Base-by-base conservation (phyloP, 352 stramenopile genomes). In the Globisporangium megalacanthum region DNA sequence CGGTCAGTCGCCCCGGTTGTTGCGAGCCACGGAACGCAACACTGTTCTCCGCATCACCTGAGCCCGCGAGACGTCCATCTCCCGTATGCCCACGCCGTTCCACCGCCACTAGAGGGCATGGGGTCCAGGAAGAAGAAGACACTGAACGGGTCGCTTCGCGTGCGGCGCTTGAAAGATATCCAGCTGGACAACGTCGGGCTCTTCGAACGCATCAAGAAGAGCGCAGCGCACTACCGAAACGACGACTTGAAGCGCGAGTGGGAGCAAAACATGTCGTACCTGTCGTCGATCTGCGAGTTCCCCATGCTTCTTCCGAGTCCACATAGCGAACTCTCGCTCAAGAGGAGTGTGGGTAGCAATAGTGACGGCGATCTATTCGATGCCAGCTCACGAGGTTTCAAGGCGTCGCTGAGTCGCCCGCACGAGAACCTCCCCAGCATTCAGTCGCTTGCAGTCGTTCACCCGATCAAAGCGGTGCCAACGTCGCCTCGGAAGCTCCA, bases 251-350 rank as follows among this genome's bases (percentile, higher is more conserved):
- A 62, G 20, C 75, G 70, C 48, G 79, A 88, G 22, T 89, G 79
- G 77, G 61, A 77, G 19, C 81, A 88, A 52, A 90, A 88, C 61
- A 53, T 85, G 19, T 76, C 79, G 25, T 92, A 89, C 36, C 60
- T 92, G 33, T 70, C 75, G 19, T 86, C 82, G 9, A 90, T 90
- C 49, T 86, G 72, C 49, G 76, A 81, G 57, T 89, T 85, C 52
- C 82, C 75, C 0, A 41, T 85, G 14, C 36, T 20, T 47, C 6
- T 49, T 50, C 22, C 50, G 19, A 61, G 52, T 56, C 45, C 50
- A 3, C 60, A 58, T 3, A 68, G 72, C 13, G 55, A 54, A 11
- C 49, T n/a, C 15, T 29, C 42, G n/a, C 14, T 29, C n/a, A 19
- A 48, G 2, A 48, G 42, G 17, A 48, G 36, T 49, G 19, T 39